phyloP scores from a whole-genome alignment of 352 stramenopile genomes.

The Phytopythium cucurbitacearum region DNA sequence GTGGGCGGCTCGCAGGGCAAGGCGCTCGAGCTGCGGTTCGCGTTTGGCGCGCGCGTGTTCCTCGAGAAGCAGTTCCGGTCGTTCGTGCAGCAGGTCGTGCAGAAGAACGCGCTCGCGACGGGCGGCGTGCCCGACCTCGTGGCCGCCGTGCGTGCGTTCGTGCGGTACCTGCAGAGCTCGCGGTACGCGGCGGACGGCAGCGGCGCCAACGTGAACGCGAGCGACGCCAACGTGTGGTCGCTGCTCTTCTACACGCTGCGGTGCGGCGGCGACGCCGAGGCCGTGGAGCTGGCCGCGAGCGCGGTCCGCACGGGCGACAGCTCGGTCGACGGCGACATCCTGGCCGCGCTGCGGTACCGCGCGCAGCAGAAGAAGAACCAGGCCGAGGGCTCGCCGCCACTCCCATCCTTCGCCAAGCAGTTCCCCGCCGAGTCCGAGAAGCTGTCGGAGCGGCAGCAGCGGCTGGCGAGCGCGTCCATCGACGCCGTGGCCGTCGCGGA shows the following conservation, averaged over 20 bases:
- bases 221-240: constrained; percentile 61
- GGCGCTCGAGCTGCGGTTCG: constrained; percentile 51
- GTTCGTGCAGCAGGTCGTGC: constrained; percentile 77
- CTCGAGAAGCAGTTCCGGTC: constrained; percentile 73
- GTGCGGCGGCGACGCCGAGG: constrained; percentile 68
- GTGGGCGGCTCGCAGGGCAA: constrained; percentile 29
- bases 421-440: constrained; percentile 58
- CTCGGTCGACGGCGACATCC: constrained; percentile 49
- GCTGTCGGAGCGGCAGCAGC: constrained; percentile 65
- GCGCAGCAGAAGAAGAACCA: constrained; percentile 54
- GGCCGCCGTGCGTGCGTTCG: constrained; percentile 72
- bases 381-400: constrained; percentile 23
- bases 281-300: constrained; percentile 46
- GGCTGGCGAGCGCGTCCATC: constrained; percentile 64
- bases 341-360: constrained; percentile 57
- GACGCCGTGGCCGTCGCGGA: constrained; percentile 70
- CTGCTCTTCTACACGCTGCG: constrained; percentile 81
- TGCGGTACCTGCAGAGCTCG: constrained; percentile 72
- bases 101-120: constrained; percentile 68
- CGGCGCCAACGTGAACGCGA: constrained; percentile 17
- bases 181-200: constrained; percentile 39
- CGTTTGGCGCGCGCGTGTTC: constrained; percentile 65
- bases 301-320: constrained; percentile 34
- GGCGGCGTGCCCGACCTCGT: constrained; percentile 67
- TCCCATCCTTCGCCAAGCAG: constrained; percentile 63